Evolutionary conservation across 805 yeast genomes (phyloP).

Genomic region (Torulaspora maleeae): DNA sequence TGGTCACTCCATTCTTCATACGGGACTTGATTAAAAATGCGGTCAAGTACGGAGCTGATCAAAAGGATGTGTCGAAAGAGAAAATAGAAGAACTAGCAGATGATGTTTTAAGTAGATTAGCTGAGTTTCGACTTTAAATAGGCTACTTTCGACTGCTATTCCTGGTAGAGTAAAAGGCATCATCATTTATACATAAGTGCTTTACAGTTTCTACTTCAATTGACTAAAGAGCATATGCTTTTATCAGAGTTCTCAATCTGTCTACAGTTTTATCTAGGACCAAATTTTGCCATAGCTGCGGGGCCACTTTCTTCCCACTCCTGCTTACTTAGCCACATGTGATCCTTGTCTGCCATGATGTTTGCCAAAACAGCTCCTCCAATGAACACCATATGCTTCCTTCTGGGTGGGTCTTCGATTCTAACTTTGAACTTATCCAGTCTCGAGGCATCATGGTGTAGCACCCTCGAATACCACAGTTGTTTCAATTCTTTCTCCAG

Average conservation of each 20-base stretch:
- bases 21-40: slow-evolving; percentile 72
- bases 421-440: slow-evolving; percentile 89
- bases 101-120: slow-evolving; percentile 52
- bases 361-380: slow-evolving; percentile 98
- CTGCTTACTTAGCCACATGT: slow-evolving; percentile 93
- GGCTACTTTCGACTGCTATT: neutral
- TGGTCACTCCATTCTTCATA: slow-evolving; percentile 62
- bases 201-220: neutral
- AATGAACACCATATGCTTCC: slow-evolving; percentile 97
- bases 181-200: no score
- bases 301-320: slow-evolving; percentile 99
- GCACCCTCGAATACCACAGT: slow-evolving; percentile 85
- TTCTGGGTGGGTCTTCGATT: slow-evolving; percentile 97
- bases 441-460: slow-evolving; percentile 81
- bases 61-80: slow-evolving; percentile 39
- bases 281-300: slow-evolving; percentile 76
- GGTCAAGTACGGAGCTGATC: slow-evolving; percentile 61
- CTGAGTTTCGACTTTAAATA: slow-evolving; percentile 27
- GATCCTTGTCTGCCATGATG: slow-evolving; percentile 97
- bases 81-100: slow-evolving; percentile 47
- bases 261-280: slow-evolving; percentile 62
- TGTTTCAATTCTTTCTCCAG: slow-evolving; percentile 95
- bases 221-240: neutral
- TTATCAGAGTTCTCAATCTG: slow-evolving; percentile 1
- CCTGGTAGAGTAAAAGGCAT: no score